Evolutionary conservation across 768 basidiomycete genomes (phyloP), one percentile per base, ranked within the genome.

Genomic region (Candolleomyces eurysporus): DNA sequence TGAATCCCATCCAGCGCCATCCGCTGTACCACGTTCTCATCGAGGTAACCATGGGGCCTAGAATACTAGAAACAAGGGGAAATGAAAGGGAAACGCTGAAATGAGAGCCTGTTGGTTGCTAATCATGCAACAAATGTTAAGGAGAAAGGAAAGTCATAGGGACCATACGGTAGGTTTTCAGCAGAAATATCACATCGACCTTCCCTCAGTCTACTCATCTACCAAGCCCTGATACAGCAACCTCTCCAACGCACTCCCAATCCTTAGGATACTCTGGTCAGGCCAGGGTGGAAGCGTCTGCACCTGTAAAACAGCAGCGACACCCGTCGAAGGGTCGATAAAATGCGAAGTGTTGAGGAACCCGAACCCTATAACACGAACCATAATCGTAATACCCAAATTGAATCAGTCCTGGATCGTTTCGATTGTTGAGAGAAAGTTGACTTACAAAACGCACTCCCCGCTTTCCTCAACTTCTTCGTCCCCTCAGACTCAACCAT

Each of bases 391-490:
- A 39, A 31, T 16, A 19, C 26, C n/a, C 48, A 19, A 39, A n/a
- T 1, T 53, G 4, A n/a, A 30, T 51, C 21, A 51, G 46, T n/a
- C 7, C 17, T 48, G 6, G 16, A 13, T 7, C 46, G 21, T 7
- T 48, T 17, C 6, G 1, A 13, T 14, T n/a, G 52, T 32, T 32
- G 14, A 10, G 26, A 53, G 21, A 26, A 40, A 40, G 21, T 30
- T 11, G 36, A 57, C 66, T 55, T 56, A 76, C 75, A 76, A 32
- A 72, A 71, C 17, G 65, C 72, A 14, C 72, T 68, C 16, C 71
- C 72, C 58, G 71, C 72, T 61, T 64, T 72, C 36, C 74, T 68
- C 36, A 62, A 59, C 1, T 67, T 36, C 11, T 36, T 36, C 11
- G 6, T 36, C 6, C 36, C 36, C 11, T 36, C 36, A 36, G 36